phyloP scores from a whole-genome alignment of 129 eudicot genomes.

The Flaveria trinervia region DNA sequence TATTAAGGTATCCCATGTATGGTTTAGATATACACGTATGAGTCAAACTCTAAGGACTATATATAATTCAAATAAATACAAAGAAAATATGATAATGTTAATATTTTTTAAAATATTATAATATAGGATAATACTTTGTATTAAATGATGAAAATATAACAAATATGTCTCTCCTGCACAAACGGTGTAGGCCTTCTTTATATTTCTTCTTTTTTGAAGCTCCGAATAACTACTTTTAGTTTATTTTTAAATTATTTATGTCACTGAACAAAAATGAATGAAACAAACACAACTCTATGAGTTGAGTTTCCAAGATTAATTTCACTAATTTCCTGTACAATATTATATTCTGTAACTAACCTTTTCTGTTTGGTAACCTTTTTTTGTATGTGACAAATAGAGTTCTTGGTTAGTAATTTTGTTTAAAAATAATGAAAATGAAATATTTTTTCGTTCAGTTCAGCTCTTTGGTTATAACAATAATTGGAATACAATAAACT shows the following conservation, averaged over 20 bases:
- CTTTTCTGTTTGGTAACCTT: background rate
- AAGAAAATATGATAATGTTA: too few relatives aligned
- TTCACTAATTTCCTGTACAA: background rate
- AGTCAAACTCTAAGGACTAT: too few relatives aligned
- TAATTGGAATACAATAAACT: background rate
- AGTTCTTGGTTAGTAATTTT: background rate
- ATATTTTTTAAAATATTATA: too few relatives aligned
- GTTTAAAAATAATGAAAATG: background rate
- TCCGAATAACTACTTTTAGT: too few relatives aligned
- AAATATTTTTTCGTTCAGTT: background rate
- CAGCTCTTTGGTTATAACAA: background rate
- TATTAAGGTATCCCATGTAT: too few relatives aligned
- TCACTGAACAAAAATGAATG: background rate
- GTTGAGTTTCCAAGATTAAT: background rate
- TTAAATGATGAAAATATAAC: too few relatives aligned
- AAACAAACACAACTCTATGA: background rate
- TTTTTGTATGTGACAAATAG: background rate
- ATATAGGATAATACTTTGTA: too few relatives aligned
- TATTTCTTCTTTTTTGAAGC: too few relatives aligned
- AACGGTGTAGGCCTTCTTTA: too few relatives aligned
- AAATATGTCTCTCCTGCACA: too few relatives aligned
- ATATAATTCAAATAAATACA: too few relatives aligned
- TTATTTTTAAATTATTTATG: background rate
- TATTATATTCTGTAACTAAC: background rate
- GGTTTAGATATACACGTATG: too few relatives aligned